Base-by-base conservation (phyloP, 1,284 basidiomycete genomes). In the Exobasidium rhododendri region DNA sequence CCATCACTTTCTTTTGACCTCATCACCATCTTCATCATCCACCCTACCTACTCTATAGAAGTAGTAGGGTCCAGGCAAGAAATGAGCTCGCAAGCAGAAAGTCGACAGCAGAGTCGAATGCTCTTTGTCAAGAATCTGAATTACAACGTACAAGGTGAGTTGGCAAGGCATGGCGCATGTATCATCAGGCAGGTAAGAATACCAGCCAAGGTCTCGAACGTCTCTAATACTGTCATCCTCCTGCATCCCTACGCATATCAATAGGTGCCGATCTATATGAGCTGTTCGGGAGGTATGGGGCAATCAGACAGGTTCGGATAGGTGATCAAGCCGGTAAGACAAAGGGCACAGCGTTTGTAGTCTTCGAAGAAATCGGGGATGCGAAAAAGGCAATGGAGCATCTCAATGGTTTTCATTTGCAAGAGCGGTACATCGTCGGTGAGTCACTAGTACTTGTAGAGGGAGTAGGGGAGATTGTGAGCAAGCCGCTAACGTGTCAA, bases 391-490 rank as follows among this genome's bases (percentile, higher is more conserved):
- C 94, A 0, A 86, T 96, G 60, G 93, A 94, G 78, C 91, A 96
- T 81, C 81, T 98, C 77, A 98, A 98, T 75, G 96, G 94, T 44
- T 98, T 98, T 83, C 94, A 98, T 83, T 82, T 98, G 66, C 92
- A 96, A 83, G 94, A 97, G 81, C 88, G 96, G 32, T 98, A 98
- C 82, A 94, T 98, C 62, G 81, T 83, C 58, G 81, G 80, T 80
- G 56, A 59, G 79, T 73, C 44, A n/a, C 1, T 32, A 49, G n/a
- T n/a, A n/a, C n/a, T n/a, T n/a, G n/a, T n/a, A n/a, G n/a, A n/a
- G n/a, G n/a, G n/a, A n/a, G n/a, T n/a, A n/a, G n/a, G n/a, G n/a
- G n/a, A n/a, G n/a, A n/a, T 1, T 5, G 11, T 49, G 35, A 24
- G 10, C 26, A 4, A 58, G 29, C 20, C 13, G 14, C 22, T 30